Conservation (phyloP, 106 monocot genomes). For the Dendrobium chrysotoxum region DNA sequence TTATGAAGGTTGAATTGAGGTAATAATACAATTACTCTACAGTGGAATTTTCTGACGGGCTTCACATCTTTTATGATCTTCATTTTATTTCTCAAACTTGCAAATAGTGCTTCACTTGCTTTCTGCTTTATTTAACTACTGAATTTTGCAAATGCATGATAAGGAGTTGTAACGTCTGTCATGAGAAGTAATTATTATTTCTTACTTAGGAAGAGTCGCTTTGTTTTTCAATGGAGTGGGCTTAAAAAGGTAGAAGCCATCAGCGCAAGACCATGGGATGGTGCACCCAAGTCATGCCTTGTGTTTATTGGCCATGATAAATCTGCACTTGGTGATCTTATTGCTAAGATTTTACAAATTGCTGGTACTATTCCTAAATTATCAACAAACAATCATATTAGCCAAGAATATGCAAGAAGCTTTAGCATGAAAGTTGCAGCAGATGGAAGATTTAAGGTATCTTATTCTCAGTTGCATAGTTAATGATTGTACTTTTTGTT, state of each 20-base stretch:
- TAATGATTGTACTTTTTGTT: neutral
- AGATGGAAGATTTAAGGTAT: conserved; percentile 54
- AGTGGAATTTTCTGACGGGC: neutral
- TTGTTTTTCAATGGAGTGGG: conserved; percentile 59
- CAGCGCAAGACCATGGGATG: conserved; percentile 39
- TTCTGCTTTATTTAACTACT: neutral
- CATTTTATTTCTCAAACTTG: neutral
- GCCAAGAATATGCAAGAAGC: conserved; percentile 20
- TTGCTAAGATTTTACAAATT: conserved; percentile 15
- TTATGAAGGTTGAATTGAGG: neutral
- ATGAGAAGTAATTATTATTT: conserved; percentile 1
- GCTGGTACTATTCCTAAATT: conserved; percentile 3
- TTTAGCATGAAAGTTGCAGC: conserved; percentile 19
- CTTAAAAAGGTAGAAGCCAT: conserved; percentile 49
- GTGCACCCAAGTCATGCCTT: conserved; percentile 36
- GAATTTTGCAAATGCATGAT: conserved; percentile 6
- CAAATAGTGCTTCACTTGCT: neutral
- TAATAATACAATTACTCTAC: neutral
- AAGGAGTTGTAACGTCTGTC: neutral
- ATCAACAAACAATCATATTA: conserved; percentile 1
- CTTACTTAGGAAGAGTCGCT: conserved; percentile 32
- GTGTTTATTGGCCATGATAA: conserved; percentile 42
- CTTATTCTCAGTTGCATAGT: neutral
- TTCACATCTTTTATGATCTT: neutral
- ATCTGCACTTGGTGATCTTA: conserved; percentile 31